Base-by-base conservation (phyloP, 1,139 yeast genomes). In the Saccharomyces hybrid region DNA sequence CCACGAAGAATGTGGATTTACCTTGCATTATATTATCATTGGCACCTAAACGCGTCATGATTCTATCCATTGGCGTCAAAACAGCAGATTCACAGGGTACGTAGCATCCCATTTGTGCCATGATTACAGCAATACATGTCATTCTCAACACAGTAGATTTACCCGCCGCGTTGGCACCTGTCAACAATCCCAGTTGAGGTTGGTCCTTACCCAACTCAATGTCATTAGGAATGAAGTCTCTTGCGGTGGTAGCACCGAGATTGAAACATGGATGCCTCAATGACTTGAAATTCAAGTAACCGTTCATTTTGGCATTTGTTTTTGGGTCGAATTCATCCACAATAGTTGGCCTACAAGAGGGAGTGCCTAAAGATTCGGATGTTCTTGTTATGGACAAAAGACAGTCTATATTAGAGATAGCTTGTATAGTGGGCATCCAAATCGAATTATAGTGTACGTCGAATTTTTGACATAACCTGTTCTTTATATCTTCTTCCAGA, bases 111-210 rank as follows among this genome's bases (percentile, higher is more conserved):
- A 93, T 76, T 70, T 93, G 99, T 9, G 96, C 89, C 78, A 95
- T 78, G 13, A 93, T 86, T 0, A 88, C 95, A 0, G 98, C 98
- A 56, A 90, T 76, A 59, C 97, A 91, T 0, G 98, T 88, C 79
- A 95, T 91, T 70, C 99, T 79, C 72, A 95, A 77, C 5, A 93
- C 81, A 0, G 99, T 93, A 0, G 98, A 91, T 69, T 93, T 93
- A 57, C 99, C 99, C 1, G 99, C 99, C 1, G 99, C 98, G 71
- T 93, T 93, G 4, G 99, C 99, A 59, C 99, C 99, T 0, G 99
- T 95, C 56, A 95, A 73, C 52, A 93, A 75, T 0, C 95, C 95
- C 64, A 95, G 75, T 58, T 82, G 84, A 1, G 95, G 78, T n/a
- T 72, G 55, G 5, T 70, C 71, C 2, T 89, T 87, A n/a, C 99